Evolutionary conservation across 2,329 filamentous ascomycete species (phyloP), one percentile per base, ranked within the genome.

Genomic region (Blastomyces parvus): DNA sequence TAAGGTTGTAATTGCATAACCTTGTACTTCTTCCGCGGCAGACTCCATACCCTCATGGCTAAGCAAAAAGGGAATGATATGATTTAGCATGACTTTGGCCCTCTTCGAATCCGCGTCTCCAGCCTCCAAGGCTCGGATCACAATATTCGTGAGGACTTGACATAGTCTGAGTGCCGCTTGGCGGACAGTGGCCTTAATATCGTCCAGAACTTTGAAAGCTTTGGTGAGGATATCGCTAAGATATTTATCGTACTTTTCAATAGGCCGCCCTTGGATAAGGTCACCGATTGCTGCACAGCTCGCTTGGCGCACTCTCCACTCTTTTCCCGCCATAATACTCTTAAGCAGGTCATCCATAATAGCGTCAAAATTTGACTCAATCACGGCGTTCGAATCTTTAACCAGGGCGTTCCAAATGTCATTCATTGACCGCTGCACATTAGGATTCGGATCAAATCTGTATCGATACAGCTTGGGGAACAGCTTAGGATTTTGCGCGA

Each of bases 381-480:
- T 84, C 0, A 89, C 89, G 0, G 83, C 81, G 22, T 85, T 86
- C 1, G 90, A 84, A 69, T 97, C 91, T 72, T 95, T 96, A 62
- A 97, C 91, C n/a, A 99, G 79, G 0, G 93, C 88, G 70, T 89
- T 92, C 94, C 94, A 99, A 67, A 99, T 97, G 66, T 95, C 91
- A 63, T 96, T 92, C 94, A 99, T 99, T 0, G 93, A 96, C 58
- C 87, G 84, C 73, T 93, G 90, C 14, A 97, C 94, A 67, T 96
- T 96, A 1, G 87, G 83, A 71, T 97, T 97, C 0, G 94, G 94
- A 74, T 99, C 94, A 66, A 97, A 97, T 59, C 91, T 84, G 76
- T 97, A 99, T 58, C 94, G 85, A 76, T 88, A 99, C 1, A 99
- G 84, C 77, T 97, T 97, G 0, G 92, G 91, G 70, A 97, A 97